Evolutionary conservation across 306 rosid genomes (phyloP).

Genomic region (Ochetophila trinervis): DNA sequence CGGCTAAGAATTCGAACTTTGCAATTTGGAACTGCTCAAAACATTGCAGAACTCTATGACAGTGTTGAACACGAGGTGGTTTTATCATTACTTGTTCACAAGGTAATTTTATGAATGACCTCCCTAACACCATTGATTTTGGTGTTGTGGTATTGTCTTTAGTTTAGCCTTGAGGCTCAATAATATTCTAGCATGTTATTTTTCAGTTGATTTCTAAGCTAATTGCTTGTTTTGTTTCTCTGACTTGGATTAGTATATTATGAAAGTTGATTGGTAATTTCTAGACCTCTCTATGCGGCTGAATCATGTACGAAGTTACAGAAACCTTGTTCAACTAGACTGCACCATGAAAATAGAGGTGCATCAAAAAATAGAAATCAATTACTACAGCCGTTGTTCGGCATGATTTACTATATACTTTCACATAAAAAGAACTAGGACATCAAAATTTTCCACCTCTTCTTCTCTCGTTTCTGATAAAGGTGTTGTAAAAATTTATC

Average conservation of each 20-base stretch:
- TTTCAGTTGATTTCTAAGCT: neutral
- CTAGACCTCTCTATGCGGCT: neutral
- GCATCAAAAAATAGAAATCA: too few species aligned
- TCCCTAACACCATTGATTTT: neutral
- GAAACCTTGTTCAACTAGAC: neutral
- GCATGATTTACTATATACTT: too few species aligned
- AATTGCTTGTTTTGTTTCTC: neutral
- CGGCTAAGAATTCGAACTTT: conserved; percentile 80
- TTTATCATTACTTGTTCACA: conserved; percentile 82
- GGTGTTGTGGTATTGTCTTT: neutral
- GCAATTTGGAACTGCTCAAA: conserved; percentile 76
- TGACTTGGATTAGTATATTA: neutral
- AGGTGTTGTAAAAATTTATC: too few species aligned
- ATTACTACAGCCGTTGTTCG: too few species aligned
- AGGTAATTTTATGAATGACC: conserved; percentile 43
- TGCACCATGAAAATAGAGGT: neutral
- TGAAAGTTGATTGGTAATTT: neutral
- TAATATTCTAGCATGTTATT: neutral
- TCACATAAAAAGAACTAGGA: too few species aligned
- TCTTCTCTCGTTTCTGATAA: too few species aligned
- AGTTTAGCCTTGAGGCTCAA: neutral
- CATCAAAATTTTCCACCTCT: too few species aligned
- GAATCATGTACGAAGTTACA: neutral
- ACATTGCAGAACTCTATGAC: conserved; percentile 72
- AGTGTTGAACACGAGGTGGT: conserved; percentile 89